Base-by-base conservation (phyloP, 495 filamentous ascomycete species). In the Penicillium riverlandense region DNA sequence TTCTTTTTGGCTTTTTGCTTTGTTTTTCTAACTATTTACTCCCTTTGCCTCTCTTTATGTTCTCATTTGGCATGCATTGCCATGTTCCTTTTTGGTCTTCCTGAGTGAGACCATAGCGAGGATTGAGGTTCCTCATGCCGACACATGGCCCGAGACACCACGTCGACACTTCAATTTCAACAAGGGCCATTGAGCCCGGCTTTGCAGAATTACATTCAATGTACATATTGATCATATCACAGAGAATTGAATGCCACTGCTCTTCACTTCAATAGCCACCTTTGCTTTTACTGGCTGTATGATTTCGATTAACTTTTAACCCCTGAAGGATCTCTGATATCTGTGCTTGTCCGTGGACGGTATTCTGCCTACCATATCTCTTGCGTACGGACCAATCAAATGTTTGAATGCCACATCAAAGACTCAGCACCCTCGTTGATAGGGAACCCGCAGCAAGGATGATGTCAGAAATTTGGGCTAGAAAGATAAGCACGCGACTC, bases 181-280 rank as follows among this genome's bases (percentile, higher is more conserved):
- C 22, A 22, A 35, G 29, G 29, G 8, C 40, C 35, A 6, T 37
- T 8, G 8, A 42, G 35, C 16, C 29, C 8, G 43, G 36, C 9
- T 38, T 50, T 29, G 38, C 38, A 46, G 41, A 42, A 53, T 53
- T 43, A 35, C 50, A 48, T 53, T 35, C 15, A 40, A 27, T 53
- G 42, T 53, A 45, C n/a, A 53, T 49, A 53, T 45, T 41, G 33
- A 28, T 10, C 38, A 32, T 31, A 45, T 22, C 32, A 37, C 12
- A 40, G 40, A 34, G 22, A 22, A 22, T 22, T 6, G 22, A 34
- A 10, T 12, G n/a, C 6, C 10, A 5, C 31, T 33, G 9, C n/a
- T 33, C 31, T 33, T 9, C 31, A 33, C 32, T 6, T 34, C 32
- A 34, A 34, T 11, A 34, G 32, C 32, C 32, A 34, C n/a, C 32